phyloP scores from a whole-genome alignment of 2,329 filamentous ascomycete species.

The Neopestalotiopsis clavispora region DNA sequence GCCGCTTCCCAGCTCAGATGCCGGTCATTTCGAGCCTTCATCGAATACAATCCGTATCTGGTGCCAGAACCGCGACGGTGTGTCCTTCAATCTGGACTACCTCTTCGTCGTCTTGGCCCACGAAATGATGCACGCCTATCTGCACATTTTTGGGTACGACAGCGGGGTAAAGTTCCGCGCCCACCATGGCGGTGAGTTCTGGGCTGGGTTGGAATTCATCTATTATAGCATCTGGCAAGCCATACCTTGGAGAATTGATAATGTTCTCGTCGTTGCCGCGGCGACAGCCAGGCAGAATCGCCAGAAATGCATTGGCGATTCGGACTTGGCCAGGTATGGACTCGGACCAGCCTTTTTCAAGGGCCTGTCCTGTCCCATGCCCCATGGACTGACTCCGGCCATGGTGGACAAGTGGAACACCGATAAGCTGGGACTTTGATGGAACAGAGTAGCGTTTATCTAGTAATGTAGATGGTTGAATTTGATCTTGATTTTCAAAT shows the following conservation, averaged over 20 bases:
- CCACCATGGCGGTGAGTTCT: neutral
- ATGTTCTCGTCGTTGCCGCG: neutral
- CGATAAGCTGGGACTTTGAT: neutral
- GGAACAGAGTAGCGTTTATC: neutral
- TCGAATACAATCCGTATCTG: neutral
- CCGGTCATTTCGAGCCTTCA: neutral
- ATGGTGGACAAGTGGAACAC: neutral
- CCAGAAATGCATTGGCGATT: neutral
- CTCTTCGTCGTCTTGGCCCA: neutral
- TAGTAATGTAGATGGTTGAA: neutral
- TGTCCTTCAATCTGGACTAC: neutral
- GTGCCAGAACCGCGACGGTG: neutral
- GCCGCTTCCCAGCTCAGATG: neutral
- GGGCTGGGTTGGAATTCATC: neutral
- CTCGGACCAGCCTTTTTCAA: neutral
- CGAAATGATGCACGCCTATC: constrained; percentile 1
- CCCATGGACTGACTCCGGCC: neutral
- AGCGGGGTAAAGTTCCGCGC: neutral
- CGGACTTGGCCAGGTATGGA: neutral
- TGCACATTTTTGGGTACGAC: neutral
- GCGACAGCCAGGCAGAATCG: neutral
- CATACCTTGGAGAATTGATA: neutral
- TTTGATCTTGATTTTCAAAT: no score
- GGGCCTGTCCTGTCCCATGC: neutral
- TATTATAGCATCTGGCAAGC: neutral